A percentile compares a stretch with the other conserved stretches of the same genome.
These are phyloP conservation scores for Wallacemonas sp. DNA, from an alignment of 208 protist species.

Conservation along the genomic window DNA sequence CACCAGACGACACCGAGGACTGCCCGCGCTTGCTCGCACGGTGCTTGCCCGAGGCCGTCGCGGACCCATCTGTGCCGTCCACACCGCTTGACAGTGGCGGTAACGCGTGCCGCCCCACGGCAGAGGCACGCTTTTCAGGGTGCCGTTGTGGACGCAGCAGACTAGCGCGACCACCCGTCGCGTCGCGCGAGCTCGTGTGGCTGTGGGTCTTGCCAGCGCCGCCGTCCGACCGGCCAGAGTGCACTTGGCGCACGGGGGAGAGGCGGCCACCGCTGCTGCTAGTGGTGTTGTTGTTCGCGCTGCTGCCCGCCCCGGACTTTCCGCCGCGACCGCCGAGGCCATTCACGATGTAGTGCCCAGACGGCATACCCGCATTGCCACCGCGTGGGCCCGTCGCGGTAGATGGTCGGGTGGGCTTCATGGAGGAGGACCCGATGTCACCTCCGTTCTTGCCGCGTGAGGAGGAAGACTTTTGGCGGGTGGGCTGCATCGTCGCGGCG, in stretches of 20 bases:
- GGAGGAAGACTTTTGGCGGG: neutral
- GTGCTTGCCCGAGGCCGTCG: neutral
- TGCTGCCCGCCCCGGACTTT: neutral
- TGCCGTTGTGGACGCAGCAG: neutral
- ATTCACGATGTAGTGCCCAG: slow-evolving; percentile 3
- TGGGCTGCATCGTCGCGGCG: slow-evolving; percentile 4
- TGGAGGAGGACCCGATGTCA: neutral
- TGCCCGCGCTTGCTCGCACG: neutral
- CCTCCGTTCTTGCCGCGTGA: neutral
- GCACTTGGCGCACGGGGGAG: neutral
- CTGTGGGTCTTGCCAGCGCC: neutral
- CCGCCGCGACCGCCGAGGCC: neutral
- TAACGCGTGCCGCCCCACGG: slow-evolving; percentile 1
- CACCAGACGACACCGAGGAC: neutral
- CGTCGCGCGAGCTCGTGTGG: neutral
- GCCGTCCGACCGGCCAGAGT: neutral
- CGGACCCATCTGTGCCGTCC: neutral
- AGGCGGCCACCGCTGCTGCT: neutral
- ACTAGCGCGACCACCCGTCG: neutral
- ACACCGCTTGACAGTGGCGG: slow-evolving; percentile 1
- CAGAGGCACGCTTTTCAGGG: slow-evolving; percentile 7
- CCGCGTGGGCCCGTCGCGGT: neutral
- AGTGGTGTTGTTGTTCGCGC: neutral
- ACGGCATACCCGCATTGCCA: neutral
- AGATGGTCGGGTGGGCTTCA: neutral